Base-by-base conservation (phyloP, 2,329 filamentous ascomycete genomes). In the Diaporthe destruens region DNA sequence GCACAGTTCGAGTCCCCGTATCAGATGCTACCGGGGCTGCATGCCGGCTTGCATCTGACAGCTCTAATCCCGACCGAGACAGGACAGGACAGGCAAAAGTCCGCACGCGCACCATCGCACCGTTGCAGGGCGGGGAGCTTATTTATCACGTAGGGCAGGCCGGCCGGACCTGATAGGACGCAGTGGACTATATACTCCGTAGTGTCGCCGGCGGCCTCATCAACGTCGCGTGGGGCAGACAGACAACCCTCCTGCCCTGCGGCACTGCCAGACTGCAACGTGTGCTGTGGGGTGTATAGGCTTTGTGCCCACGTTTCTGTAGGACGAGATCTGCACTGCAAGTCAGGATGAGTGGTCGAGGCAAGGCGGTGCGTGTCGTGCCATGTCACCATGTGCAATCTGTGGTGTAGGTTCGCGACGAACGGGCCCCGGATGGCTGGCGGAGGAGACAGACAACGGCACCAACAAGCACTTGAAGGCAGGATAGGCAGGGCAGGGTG, bases 21-120 rank as follows among this genome's bases (percentile, higher is more conserved):
- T 72, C 71, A 72, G 66, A 70, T 70, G 42, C 66, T 72, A 68
- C 71, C 68, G 68, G 66, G 68, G 55, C 68, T 61, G 68, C 68
- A 70, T 29, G 44, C 44, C 23, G 34, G 32, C 49, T 47, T 47
- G 55, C 61, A 53, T 70, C 36, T 70, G 68, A 61, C 57, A 70
- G 55, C 44, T 53, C 25, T 49, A 14, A 34, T 70, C 36, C n/a
- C 54, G 14, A 61, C 44, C 29, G 14, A 42, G 11, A 14, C 39
- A 14, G 3, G 5, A 42, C 36, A 12, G 11, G 54, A 49, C 29
- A 69, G 7, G 55, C 54, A 61, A 8, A 32, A 32, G 8, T 47
- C 53, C 42, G 49, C n/a, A n/a, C n/a, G n/a, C n/a, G n/a, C n/a
- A n/a, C n/a, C n/a, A n/a, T n/a, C n/a, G n/a, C 53, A 29, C 23